Conservation (phyloP, 306 rosid genomes). For the Glycine soja region DNA sequence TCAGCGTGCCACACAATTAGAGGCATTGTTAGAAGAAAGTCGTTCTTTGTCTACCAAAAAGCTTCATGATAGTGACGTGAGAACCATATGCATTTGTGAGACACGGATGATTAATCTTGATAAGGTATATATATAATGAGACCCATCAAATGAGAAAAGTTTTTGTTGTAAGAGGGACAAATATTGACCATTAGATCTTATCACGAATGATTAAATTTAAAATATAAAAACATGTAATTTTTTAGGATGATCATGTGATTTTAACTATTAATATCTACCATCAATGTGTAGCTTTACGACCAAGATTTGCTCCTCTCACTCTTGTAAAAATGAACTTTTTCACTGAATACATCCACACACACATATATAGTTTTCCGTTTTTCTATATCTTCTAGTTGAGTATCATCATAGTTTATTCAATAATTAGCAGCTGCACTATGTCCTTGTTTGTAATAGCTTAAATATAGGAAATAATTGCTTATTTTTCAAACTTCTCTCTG, state of each 20-base stretch:
- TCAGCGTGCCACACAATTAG: conserved; percentile 78
- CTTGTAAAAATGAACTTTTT: not conserved
- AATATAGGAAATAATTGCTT: not conserved
- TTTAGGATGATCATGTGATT: not conserved
- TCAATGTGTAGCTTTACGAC: not conserved
- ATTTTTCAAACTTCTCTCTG: no score
- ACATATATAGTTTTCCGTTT: not conserved
- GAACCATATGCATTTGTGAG: conserved; percentile 83
- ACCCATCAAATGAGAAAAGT: not conserved
- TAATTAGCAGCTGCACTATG: not conserved
- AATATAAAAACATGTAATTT: not conserved
- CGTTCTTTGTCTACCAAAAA: conserved; percentile 61
- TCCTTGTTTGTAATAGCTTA: not conserved
- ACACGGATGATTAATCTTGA: conserved; percentile 69
- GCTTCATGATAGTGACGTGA: conserved; percentile 81
- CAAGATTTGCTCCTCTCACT: conserved; percentile 31
- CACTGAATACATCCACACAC: not conserved
- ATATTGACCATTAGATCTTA: not conserved
- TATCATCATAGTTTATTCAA: not conserved
- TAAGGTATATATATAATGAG: conserved; percentile 60
- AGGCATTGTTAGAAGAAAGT: conserved; percentile 72
- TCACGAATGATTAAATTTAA: not conserved
- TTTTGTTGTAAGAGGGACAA: not conserved
- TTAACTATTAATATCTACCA: not conserved
- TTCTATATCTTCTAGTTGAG: conserved; percentile 14